Conservation (phyloP, 2,329 filamentous ascomycete species). For the Ceratocystis albifundus region DNA sequence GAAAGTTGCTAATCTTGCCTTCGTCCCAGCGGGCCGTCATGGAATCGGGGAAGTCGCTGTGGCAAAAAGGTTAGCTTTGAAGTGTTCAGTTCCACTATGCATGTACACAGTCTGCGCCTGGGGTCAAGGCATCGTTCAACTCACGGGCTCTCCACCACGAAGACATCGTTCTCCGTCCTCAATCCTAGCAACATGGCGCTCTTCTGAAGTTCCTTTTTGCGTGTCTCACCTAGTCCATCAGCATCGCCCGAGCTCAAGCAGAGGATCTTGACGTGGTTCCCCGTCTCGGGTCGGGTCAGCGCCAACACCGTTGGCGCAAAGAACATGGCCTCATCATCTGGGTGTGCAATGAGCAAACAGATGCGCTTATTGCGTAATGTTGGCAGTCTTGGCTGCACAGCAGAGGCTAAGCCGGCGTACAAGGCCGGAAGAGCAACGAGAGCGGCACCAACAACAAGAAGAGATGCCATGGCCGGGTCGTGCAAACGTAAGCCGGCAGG, state of each 20-base stretch:
- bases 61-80: not conserved
- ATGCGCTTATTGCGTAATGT: constrained; percentile 71
- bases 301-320: constrained; percentile 80
- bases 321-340: constrained; percentile 99
- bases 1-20: constrained; percentile 54
- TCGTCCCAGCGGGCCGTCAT: constrained; percentile 73
- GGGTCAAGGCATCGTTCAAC: constrained; percentile 24
- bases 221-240: constrained; percentile 71
- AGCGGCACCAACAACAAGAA: constrained; percentile 28
- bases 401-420: constrained; percentile 41
- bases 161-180: constrained; percentile 62
- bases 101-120: not conserved
- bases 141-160: constrained; percentile 69
- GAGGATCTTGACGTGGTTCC: constrained; percentile 88
- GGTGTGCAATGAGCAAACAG: constrained; percentile 86
- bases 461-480: constrained; percentile 14
- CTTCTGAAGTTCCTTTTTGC: constrained; percentile 72
- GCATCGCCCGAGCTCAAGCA: constrained; percentile 85
- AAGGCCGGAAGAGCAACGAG: constrained; percentile 38
- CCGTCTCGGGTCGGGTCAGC: constrained; percentile 65
- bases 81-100: too few species aligned
- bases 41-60: constrained; percentile 70
- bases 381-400: constrained; percentile 47
- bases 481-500: constrained; percentile 15
- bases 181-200: constrained; percentile 69